Conservation (phyloP, 331 rosid species). For the Pyrus hybrid region DNA sequence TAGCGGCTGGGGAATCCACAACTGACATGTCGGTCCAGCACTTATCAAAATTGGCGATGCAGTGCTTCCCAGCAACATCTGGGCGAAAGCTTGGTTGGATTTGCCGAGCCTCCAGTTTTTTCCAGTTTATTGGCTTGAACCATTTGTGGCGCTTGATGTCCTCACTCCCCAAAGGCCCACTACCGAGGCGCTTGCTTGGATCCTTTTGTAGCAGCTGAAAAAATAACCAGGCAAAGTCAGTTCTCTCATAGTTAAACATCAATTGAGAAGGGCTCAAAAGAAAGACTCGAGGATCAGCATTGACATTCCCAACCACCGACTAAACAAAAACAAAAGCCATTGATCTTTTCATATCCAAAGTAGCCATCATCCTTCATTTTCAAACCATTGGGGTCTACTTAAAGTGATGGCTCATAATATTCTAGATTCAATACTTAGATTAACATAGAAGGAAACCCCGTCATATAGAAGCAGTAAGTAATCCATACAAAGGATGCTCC, state of each 20-base stretch:
- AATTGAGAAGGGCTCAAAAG: neutral
- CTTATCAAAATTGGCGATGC: constrained; percentile 92
- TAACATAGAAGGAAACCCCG: neutral
- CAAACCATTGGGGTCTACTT: neutral
- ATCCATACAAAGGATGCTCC: neutral
- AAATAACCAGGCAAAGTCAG: neutral
- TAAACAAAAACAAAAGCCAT: neutral
- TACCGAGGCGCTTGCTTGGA: constrained; percentile 57
- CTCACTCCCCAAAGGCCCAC: constrained; percentile 53
- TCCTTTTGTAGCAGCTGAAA: constrained; percentile 84
- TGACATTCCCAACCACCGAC: neutral
- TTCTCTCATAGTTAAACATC: neutral
- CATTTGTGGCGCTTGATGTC: constrained; percentile 86
- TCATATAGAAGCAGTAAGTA: neutral
- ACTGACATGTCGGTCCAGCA: constrained; percentile 93
- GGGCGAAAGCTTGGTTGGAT: constrained; percentile 93
- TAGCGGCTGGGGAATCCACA: constrained; percentile 75
- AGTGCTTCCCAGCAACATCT: constrained; percentile 70
- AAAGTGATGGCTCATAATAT: no score
- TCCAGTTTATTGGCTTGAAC: constrained; percentile 86
- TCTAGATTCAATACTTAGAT: neutral
- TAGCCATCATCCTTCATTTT: no score
- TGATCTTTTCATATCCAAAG: neutral
- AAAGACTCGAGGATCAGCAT: neutral
- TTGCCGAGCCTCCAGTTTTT: constrained; percentile 59